Evolutionary conservation across 2,329 filamentous ascomycete species (phyloP).

Genomic region (Cladosporium phlei): DNA sequence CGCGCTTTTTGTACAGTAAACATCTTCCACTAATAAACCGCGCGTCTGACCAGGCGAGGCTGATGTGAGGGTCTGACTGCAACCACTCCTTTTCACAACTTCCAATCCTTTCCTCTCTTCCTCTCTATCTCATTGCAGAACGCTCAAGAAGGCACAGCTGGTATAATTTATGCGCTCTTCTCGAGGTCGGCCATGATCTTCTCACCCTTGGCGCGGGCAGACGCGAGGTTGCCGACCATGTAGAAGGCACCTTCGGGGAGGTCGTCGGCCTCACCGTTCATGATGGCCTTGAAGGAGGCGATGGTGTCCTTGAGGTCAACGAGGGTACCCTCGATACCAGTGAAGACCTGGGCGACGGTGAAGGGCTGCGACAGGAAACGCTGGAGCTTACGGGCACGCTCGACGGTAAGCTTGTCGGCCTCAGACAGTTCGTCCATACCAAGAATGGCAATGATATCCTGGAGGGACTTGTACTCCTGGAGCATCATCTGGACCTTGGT

Average conservation of each 20-base stretch:
- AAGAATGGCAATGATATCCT: slow-evolving; percentile 98
- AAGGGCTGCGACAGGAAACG: slow-evolving; percentile 99
- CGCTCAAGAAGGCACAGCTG: slow-evolving; percentile 8
- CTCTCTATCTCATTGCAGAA: slow-evolving; percentile 1
- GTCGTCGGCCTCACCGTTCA: slow-evolving; percentile 90
- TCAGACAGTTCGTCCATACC: slow-evolving; percentile 99
- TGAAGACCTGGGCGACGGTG: slow-evolving; percentile 82
- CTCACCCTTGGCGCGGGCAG: slow-evolving; percentile 93
- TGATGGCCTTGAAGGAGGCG: slow-evolving; percentile 92
- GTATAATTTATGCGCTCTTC: slow-evolving; percentile 25
- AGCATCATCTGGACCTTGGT: slow-evolving; percentile 97
- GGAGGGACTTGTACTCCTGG: slow-evolving; percentile 99
- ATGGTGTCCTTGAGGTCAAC: slow-evolving; percentile 99
- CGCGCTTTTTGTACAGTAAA: slow-evolving; percentile 14
- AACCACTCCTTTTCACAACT: slow-evolving; percentile 6
- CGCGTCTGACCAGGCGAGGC: slow-evolving; percentile 6
- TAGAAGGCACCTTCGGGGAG: slow-evolving; percentile 93
- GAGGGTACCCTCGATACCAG: slow-evolving; percentile 90
- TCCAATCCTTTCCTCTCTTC: neutral
- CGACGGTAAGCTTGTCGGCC: slow-evolving; percentile 98
- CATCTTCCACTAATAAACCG: slow-evolving; percentile 2
- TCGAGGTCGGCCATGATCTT: slow-evolving; percentile 98
- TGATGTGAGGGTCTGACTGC: slow-evolving; percentile 7
- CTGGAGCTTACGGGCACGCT: slow-evolving; percentile 99
- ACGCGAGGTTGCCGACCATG: slow-evolving; percentile 96